A percentile compares a stretch with the other conserved stretches of the same genome.
These are phyloP conservation scores for Trichoderma endophyticum DNA, from an alignment of 2,329 filamentous ascomycete species.

Conservation along the genomic window DNA sequence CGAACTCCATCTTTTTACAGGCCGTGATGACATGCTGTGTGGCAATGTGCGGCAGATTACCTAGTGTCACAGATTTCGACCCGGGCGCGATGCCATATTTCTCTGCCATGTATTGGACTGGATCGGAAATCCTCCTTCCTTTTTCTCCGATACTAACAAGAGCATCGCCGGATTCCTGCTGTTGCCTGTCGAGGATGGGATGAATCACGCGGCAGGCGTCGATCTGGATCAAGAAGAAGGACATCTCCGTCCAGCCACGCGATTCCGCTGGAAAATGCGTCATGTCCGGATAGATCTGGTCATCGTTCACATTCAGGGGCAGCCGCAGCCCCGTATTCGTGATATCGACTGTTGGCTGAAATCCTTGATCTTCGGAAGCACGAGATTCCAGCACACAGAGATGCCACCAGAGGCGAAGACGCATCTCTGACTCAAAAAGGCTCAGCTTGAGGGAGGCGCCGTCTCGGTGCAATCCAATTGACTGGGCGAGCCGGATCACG, in stretches of 20 bases:
- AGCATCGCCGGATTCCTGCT: background rate
- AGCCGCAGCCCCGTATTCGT: background rate
- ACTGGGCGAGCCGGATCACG: background rate
- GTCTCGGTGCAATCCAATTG: background rate
- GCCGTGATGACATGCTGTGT: background rate
- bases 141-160: background rate
- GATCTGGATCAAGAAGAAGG: background rate
- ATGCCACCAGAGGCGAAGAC: background rate
- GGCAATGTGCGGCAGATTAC: background rate
- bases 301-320: background rate
- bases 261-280: background rate
- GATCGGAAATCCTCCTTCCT: background rate
- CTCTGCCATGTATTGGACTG: background rate
- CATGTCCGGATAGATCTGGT: background rate
- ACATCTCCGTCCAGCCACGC: background rate
- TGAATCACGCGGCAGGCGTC: background rate
- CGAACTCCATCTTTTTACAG: background rate
- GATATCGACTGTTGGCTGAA: background rate
- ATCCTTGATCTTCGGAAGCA: background rate
- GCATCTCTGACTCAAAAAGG: background rate
- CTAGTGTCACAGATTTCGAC: background rate
- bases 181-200: background rate
- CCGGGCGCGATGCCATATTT: background rate
- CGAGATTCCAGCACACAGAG: background rate
- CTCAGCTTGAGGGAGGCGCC: background rate